A percentile compares a stretch with the other conserved stretches of the same genome.
Evolutionary conservation across 192 early-diverging fungal genomes (phyloP).

Genomic region (Phlyctochytrium arcticum): DNA sequence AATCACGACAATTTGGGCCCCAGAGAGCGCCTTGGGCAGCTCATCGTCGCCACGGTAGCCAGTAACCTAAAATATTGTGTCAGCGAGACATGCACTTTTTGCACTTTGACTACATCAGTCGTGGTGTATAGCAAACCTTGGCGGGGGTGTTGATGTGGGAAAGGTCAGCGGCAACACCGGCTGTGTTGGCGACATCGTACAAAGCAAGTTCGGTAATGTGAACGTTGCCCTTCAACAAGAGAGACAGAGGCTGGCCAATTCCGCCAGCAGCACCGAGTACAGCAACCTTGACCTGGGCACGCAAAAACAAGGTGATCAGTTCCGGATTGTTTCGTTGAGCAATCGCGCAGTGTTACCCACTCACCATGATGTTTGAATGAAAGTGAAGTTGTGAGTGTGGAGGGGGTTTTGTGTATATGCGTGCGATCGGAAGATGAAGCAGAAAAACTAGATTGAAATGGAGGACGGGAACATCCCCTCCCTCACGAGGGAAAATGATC

Average conservation of each 20-base stretch:
- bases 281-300: slow-evolving; percentile 34
- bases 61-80: slow-evolving; percentile 30
- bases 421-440: too few relatives aligned
- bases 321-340: neutral
- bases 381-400: too few relatives aligned
- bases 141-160: slow-evolving; percentile 64
- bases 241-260: slow-evolving; percentile 63
- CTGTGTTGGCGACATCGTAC: slow-evolving; percentile 63
- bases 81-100: too few relatives aligned
- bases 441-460: too few relatives aligned
- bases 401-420: too few relatives aligned
- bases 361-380: too few relatives aligned
- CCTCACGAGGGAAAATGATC: too few relatives aligned
- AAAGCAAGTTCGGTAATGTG: slow-evolving; percentile 52
- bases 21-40: slow-evolving; percentile 47
- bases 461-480: too few relatives aligned
- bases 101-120: too few relatives aligned
- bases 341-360: too few relatives aligned
- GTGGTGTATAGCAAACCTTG: slow-evolving; percentile 30
- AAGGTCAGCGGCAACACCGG: slow-evolving; percentile 62
- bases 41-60: slow-evolving; percentile 53
- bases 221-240: slow-evolving; percentile 56
- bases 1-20: slow-evolving; percentile 55
- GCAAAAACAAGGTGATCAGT: neutral
- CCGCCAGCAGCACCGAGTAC: slow-evolving; percentile 70